Percentiles rank a stretch among this genome's conserved stretches.
phyloP scores from a whole-genome alignment of 257 asterid genomes.

The Salvia rosmarinus region DNA sequence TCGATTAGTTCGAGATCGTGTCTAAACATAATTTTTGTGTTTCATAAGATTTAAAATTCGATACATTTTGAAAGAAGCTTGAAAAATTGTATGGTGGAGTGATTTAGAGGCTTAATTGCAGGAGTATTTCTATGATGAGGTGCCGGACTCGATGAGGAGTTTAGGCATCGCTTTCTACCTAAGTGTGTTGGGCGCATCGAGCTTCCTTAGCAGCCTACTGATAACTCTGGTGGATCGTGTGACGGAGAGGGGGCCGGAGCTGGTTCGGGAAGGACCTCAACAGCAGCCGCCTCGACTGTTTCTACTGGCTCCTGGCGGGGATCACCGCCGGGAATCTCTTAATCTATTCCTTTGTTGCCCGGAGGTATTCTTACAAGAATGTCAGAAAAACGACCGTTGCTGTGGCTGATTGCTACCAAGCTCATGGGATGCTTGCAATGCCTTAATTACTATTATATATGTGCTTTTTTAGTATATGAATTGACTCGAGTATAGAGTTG shows the following conservation, averaged over 20 bases:
- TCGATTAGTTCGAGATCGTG: no score
- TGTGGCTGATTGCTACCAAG: conserved; percentile 50
- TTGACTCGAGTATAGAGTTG: no score
- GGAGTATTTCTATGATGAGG: conserved; percentile 84
- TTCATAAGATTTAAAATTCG: no score
- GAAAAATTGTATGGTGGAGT: no score
- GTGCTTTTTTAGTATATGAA: no score
- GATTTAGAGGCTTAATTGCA: no score
- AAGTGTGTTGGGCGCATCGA: conserved; percentile 71
- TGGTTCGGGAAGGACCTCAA: conserved; percentile 57
- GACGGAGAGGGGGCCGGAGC: conserved; percentile 57
- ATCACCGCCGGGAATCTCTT: conserved; percentile 50
- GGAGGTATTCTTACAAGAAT: conserved; percentile 68
- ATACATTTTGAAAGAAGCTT: no score
- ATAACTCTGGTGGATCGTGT: conserved; percentile 62
- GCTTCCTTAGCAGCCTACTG: conserved; percentile 62
- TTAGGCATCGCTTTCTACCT: conserved; percentile 81
- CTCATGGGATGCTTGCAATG: conserved; percentile 21
- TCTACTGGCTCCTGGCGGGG: conserved; percentile 53
- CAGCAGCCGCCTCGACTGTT: conserved; percentile 47
- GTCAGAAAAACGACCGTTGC: conserved; percentile 45
- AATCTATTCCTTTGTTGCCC: conserved; percentile 53
- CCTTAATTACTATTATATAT: no score
- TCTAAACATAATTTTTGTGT: no score
- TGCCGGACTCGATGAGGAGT: conserved; percentile 88